Evolutionary conservation across 768 basidiomycete genomes (phyloP), one percentile per base, ranked within the genome.

Genomic region (Boletus pseudopeckii): DNA sequence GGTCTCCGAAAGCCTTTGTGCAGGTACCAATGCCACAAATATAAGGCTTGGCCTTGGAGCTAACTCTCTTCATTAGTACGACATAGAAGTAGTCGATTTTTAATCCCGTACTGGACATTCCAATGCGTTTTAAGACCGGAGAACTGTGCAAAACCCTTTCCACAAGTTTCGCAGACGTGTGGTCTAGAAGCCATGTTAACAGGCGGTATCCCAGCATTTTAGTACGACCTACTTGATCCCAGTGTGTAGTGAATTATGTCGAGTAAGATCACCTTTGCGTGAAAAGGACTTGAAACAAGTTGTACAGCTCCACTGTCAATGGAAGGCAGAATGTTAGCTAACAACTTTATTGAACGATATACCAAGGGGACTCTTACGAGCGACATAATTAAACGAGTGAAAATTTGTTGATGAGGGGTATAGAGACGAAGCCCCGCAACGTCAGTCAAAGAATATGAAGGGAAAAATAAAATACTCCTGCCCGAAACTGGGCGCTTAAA

Each of bases 111-210:
- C 88, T 90, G 88, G 18, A 74, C 73, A 54, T 88, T 90, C 48
- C 57, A 52, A 56, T 90, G 88, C 2, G 81, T 85, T 57, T 80
- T 82, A 48, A 89, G 71, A 2, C 79, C 83, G 3, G 81, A 80
- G 40, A 61, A 68, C 66, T 89, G 88, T 9, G 79, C 67, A 63
- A 90, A 90, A 1, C 61, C 59, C 63, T 80, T 85, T 5, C 67
- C 67, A 60, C 88, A 90, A 6, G 66, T 62, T 38, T 63, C 55
- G 62, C 87, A 89, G 3, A 62, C 51, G 55, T 81, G 72, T 7
- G 78, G 80, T 48, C 87, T 88, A 47, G 20, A 45, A 26, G n/a
- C 22, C 9, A 38, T 14, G 24, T 63, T 24, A 46, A 42, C 41
- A n/a, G 28, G 28, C 51, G 14, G 17, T 13, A 15, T 24, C 10